These are phyloP conservation scores for Xylaria sp. DNA, from an alignment of 2,329 filamentous ascomycete genomes.

Conservation along the genomic window DNA sequence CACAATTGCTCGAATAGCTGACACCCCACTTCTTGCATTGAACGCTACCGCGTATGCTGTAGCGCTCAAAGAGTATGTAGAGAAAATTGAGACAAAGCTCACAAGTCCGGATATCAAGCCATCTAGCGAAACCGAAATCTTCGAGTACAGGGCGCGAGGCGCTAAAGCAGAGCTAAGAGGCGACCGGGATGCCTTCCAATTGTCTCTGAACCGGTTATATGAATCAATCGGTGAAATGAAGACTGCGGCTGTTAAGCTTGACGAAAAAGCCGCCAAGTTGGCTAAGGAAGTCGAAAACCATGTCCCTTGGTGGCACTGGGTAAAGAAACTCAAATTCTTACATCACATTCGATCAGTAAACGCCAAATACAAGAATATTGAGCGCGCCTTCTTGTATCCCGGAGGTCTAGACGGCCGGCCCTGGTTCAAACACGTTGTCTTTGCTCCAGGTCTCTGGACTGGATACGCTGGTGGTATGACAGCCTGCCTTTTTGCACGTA, in stretches of 20 bases:
- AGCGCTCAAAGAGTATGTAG: conserved; percentile 64
- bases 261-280: conserved; percentile 56
- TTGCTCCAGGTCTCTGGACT: conserved; percentile 90
- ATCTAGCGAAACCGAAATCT: conserved; percentile 47
- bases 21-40: conserved; percentile 71
- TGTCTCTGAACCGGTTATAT: conserved; percentile 54
- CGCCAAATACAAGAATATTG: conserved; percentile 83
- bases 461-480: conserved; percentile 79
- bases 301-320: conserved; percentile 83
- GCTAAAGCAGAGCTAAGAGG: conserved; percentile 46
- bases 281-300: conserved; percentile 55
- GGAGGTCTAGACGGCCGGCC: conserved; percentile 79
- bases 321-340: conserved; percentile 72
- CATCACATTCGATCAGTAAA: conserved; percentile 76
- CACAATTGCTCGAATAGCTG: conserved; percentile 69
- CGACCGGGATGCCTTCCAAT: conserved; percentile 54
- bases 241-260: conserved; percentile 57
- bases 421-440: conserved; percentile 97
- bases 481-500: not conserved
- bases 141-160: conserved; percentile 45
- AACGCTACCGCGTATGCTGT: conserved; percentile 72
- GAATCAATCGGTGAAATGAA: conserved; percentile 50
- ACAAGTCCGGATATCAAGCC: conserved; percentile 44
- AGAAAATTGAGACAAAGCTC: conserved; percentile 62
- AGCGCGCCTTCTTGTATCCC: conserved; percentile 81